Evolutionary conservation across 805 yeast genomes (phyloP), one percentile per base, ranked within the genome.

Genomic region (Tetrapisispora phaffii): DNA sequence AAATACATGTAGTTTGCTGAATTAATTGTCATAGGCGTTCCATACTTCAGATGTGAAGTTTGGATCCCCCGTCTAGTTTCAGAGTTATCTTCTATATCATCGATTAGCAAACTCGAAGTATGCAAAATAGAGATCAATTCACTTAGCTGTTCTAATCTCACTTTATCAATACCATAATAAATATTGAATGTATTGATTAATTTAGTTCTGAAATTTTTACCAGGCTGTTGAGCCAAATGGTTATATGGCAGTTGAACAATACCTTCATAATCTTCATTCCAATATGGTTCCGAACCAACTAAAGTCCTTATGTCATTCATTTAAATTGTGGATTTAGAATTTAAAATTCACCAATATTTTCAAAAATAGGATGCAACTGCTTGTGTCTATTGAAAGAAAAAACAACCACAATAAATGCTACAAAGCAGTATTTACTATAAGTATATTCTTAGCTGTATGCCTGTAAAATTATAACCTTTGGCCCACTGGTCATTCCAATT

Each of bases 1-100:
- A 89, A 85, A 62, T 87, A 83, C 78, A 84, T 82, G 59, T 82
- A 78, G 61, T 85, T 85, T 2, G 94, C 85, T 44, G 88, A 73
- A 57, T 89, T 89, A 45, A 90, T 77, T 3, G 96, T 84, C 55
- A 77, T 76, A 0, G 96, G 87, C 0, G 73, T 62, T 0, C 97
- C 97, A 59, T 67, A 89, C 16, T 82, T 71, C 41, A 75, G 63
- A 60, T 89, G 96, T 0, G 96, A 85, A 4, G 85, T 79, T 1
- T 88, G 87, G 31, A 69, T 62, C 1, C 96, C 96, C 34, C 97
- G 63, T 51, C 97, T 70, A 38, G 78, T 66, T 19, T 63, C 65
- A 0, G 95, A 82, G 34, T 65, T 69, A 60, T 89, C 97, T 58
- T 89, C 97, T 23, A 89, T 83, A 56, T 89, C 97, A 62, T 89